Base-by-base conservation (phyloP, 2,329 filamentous ascomycete genomes). In the Lachnellula arida region DNA sequence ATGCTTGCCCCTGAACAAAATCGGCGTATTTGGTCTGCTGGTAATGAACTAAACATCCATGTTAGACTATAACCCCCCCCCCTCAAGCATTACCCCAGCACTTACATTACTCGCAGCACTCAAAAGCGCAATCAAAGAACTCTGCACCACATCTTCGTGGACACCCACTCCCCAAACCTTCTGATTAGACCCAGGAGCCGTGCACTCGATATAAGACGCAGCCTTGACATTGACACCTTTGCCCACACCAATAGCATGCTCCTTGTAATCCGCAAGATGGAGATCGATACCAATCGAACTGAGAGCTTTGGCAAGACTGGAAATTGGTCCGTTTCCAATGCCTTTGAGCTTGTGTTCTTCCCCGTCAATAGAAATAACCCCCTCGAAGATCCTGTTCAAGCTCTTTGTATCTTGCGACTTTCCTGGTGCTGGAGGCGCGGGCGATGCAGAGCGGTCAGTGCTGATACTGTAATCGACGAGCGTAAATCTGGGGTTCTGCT, bases 171-270 rank as follows among this genome's bases (percentile, higher is more conserved):
- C 91, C 91, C 91, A 96, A 2, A 96, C 87, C 67, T 83, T 87
- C 66, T 89, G 79, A 53, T 81, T 81, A 60, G 79, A 86, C 47
- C 81, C 84, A 4, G 81, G 74, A 19, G 85, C 80, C 28, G 81
- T 91, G 73, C 91, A 96, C 73, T 97, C 89, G 61, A 97, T 96
- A 70, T 95, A 97, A 2, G 92, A 90, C 2, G 91, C 93, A n/a
- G 93, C 93, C 77, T 95, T 95, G 63, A 93, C 90, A 59, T 91
- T 84, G 28, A 55, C 85, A 82, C 59, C 89, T 90, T 51, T 32
- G 28, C 28, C 28, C 9, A 80, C 78, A 62, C 91, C 91, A 64
- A 97, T 91, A 28, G 92, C 88, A 74, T 97, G 93, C 73, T 97
- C 94, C 78, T 95, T 96, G 78, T 97, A 97, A 72, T 97, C 91